Base-by-base conservation (phyloP, 169 alveolate species). In the Babesia gibsoni region DNA sequence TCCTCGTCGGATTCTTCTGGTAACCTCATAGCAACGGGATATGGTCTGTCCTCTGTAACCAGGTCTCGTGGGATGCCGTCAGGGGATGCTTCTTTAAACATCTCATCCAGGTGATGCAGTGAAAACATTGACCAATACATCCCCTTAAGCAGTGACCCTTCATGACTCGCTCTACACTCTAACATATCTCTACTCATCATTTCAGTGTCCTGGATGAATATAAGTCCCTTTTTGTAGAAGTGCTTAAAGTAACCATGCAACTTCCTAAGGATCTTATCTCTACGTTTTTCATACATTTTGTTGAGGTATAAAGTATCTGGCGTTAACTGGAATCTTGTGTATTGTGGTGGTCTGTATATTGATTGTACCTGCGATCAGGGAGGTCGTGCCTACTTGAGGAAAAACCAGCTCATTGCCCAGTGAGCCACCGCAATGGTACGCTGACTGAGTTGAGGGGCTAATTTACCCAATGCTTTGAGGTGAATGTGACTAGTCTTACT, bases 101-200 rank as follows among this genome's bases (percentile, higher is more conserved):
- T 46, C 27, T 45, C 46, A 39, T 61, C 23, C 10, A 61, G 45
- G 48, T 45, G 32, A 35, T 61, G 72, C 32, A 61, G 32, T 1
- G 72, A 23, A 33, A 61, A 61, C 46, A 61, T 23, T 22, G 72
- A 42, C 72, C 72, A 61, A 35, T 61, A 61, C 72, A 61, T 61
- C 27, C 72, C 72, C 59, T 61, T 61, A 35, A 61, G 59, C 27
- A 61, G 46, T 7, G 27, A 35, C 50, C 23, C 45, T 9, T 61
- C 72, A 18, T 61, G 46, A 5, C 4, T 22, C 37, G 5, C 29
- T 48, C 72, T 42, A 10, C 22, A n/a, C 12, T 61, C 14, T 4
- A 43, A 30, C n/a, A 61, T 36, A 2, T 42, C 46, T n/a, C 32
- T n/a, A 48, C 49, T 56, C 72, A 61, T 61, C 16, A 43, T 48